phyloP scores from a whole-genome alignment of 805 yeast species.

The Saccharomycopsis sp. region DNA sequence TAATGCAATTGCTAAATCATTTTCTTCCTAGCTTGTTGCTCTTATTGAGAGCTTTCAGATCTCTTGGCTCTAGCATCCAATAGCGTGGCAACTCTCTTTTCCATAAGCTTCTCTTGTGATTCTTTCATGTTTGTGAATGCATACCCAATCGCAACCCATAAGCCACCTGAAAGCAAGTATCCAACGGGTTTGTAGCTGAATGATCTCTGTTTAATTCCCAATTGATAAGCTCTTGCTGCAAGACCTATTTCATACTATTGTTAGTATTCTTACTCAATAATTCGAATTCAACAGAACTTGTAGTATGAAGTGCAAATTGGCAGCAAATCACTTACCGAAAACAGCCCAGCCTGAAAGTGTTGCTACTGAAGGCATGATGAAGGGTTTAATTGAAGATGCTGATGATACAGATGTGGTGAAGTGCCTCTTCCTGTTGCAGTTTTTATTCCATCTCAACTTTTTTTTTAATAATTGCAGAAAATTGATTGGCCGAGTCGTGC shows the following conservation, averaged over 20 bases:
- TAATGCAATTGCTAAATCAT: no score
- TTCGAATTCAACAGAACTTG: no score
- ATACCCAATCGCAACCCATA: slow-evolving; percentile 37
- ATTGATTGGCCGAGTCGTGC: slow-evolving; percentile 1
- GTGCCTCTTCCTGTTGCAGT: no score
- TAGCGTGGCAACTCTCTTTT: slow-evolving; percentile 30
- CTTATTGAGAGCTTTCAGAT: no score
- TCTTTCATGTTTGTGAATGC: slow-evolving; percentile 32
- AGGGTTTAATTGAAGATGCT: background rate
- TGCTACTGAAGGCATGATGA: no score
- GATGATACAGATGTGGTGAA: no score
- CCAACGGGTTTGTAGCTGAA: slow-evolving; percentile 32
- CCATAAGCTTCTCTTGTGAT: slow-evolving; percentile 31
- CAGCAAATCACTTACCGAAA: slow-evolving; percentile 22
- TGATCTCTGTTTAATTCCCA: slow-evolving; percentile 36
- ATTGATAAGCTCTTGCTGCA: slow-evolving; percentile 36
- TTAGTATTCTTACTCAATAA: background rate
- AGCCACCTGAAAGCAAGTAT: slow-evolving; percentile 35
- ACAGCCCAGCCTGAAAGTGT: slow-evolving; percentile 25
- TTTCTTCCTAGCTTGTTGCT: no score
- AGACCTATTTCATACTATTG: slow-evolving; percentile 30
- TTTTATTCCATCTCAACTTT: no score
- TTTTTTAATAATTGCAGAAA: background rate
- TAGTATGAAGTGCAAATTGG: background rate
- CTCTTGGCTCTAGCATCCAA: slow-evolving; percentile 31